Base-by-base conservation (phyloP, 371 early-diverging fungal species). In the Scutellospora calospora region DNA sequence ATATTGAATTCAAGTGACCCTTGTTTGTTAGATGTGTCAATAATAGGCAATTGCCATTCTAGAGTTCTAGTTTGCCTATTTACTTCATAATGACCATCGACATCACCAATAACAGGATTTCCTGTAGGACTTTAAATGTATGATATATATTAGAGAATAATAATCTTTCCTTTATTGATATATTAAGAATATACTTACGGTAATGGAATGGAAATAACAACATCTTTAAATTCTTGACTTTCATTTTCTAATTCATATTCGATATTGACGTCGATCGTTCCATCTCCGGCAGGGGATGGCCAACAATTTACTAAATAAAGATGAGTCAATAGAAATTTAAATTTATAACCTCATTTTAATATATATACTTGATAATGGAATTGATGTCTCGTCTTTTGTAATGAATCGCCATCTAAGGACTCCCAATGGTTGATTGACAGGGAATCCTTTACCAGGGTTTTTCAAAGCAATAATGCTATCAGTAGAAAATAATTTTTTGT, bases 241-340 rank as follows among this genome's bases (percentile, higher is more conserved):
- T 90, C 86, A 66, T 88, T 88, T 83, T 91, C 94, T 77, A 97
- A 88, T 84, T 97, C 97, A 82, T 97, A 98, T 85, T 98, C 99
- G 69, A 97, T 94, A 83, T 94, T 98, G 25, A 97, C 97, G 84
- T 97, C 98, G 73, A 93, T 92, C 2, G 91, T 87, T 2, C 98
- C 98, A 82, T 90, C 91, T 65, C 94, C 97, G 35, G 94, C 89
- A 35, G 96, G 97, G 38, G 97, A 94, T 20, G 98, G 98, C 99
- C 99, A 98, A 90, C 98, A 98, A 86, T 94, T 98, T 85, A 97
- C 94, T 94, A 87, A 29, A 25, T 52, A 82, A 11, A 38, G 6
- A 73, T 25, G 76, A 20, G 25, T 54, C 25, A 20, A 27, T 52
- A 57, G 45, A 52, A 52, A 6, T 69, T 31, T 31, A 57, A 71